Percentiles rank a stretch among this genome's conserved stretches.
phyloP scores from a whole-genome alignment of 148 eudicot genomes.

The Diospyros lotus region DNA sequence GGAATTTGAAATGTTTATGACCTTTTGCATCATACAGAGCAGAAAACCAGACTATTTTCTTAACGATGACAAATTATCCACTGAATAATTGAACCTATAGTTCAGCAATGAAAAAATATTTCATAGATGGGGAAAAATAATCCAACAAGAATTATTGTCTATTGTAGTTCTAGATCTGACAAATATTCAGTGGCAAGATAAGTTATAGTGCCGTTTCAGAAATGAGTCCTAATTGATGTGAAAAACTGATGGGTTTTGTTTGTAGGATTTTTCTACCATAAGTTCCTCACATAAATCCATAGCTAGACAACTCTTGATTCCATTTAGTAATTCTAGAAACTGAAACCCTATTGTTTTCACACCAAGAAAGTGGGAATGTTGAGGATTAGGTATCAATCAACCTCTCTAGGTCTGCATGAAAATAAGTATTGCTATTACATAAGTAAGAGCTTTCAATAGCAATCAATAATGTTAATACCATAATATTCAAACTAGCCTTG shows the following conservation, averaged over 20 bases:
- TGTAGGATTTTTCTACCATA: neutral
- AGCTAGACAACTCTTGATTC: neutral
- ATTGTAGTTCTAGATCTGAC: neutral
- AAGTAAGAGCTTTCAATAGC: neutral
- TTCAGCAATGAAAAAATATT: neutral
- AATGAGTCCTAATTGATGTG: too few species aligned
- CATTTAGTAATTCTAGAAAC: neutral
- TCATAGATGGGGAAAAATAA: neutral
- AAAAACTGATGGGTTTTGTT: neutral
- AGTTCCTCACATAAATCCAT: neutral
- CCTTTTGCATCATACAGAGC: neutral
- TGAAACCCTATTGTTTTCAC: too few species aligned
- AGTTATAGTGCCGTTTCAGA: neutral
- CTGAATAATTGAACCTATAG: neutral
- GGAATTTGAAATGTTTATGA: neutral
- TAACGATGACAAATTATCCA: neutral
- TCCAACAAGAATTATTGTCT: neutral
- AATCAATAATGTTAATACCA: too few species aligned
- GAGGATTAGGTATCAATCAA: neutral
- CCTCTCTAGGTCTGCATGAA: neutral
- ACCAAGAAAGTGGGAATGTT: neutral
- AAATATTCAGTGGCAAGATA: neutral
- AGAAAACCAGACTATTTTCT: neutral
- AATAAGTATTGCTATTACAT: neutral
- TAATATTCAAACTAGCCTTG: neutral